Evolutionary conservation across 2,329 filamentous ascomycete genomes (phyloP), one percentile per base, ranked within the genome.

Genomic region (Penicillium sclerotigenum): DNA sequence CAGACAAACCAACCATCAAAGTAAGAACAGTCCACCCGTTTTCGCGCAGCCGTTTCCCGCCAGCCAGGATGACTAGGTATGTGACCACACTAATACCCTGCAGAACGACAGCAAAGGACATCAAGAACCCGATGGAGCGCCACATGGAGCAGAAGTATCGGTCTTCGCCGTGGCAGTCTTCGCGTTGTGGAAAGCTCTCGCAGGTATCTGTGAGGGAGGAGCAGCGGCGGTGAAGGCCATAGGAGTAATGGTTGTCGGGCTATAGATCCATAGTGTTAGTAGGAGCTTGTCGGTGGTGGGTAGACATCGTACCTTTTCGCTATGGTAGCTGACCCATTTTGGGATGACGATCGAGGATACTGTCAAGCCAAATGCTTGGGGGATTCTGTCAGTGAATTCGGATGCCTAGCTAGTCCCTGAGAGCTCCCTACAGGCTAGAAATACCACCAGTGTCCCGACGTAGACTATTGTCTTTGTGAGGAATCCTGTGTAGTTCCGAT

Each of bases 81-180:
- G 87, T 84, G 28, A 96, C 86, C n/a, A 96, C 75, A 7, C 86
- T 86, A 53, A 88, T 90, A 38, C 94, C 82, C 73, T 96, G 87
- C 37, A 94, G 72, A n/a, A 96, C 86, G 36, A 91, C 84, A 8
- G 89, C 83, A 65, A 97, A 89, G 50, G 87, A 89, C 78, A 96
- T 91, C 61, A 96, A 76, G 75, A 97, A 97, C 24, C 90, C 91
- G 34, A 91, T 86, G 26, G 86, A 90, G 57, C 89, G 84, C 93
- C 93, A 99, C 82, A 95, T 88, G 66, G 86, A 88, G 79, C 94
- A 97, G 76, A 97, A 97, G 68, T 86, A 85, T 49, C 85, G 81
- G 64, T 87, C 83, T 50, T 84, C 82, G 64, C 80, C 82, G 53
- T 79, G 77, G 74, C 90, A 93, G 70, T 90, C 86, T 54, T 83